Evolutionary conservation across 2,329 filamentous ascomycete species (phyloP).

Genomic region (Fusarium incarnatum): DNA sequence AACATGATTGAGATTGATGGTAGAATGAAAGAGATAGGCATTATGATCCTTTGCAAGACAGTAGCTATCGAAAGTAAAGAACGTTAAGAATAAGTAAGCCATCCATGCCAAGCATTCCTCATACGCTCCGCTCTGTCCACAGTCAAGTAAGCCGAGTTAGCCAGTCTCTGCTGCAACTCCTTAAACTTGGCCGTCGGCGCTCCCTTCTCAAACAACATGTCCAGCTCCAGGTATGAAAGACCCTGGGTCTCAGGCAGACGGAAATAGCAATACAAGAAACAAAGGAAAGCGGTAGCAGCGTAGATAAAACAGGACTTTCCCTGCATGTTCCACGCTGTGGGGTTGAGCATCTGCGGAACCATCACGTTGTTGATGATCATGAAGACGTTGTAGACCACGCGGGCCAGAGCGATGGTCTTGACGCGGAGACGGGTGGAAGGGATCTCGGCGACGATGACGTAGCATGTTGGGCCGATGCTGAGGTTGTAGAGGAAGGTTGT

Average conservation of each 20-base stretch:
- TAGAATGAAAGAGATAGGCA: neutral
- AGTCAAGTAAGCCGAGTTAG: constrained; percentile 36
- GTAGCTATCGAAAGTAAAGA: neutral
- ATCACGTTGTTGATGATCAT: constrained; percentile 43
- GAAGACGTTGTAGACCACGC: constrained; percentile 41
- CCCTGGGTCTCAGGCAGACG: constrained; percentile 44
- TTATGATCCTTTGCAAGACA: rapidly evolving
- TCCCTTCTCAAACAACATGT: constrained; percentile 45
- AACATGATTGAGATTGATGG: rapidly evolving
- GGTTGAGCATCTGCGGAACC: constrained; percentile 44
- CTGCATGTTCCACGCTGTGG: constrained; percentile 40
- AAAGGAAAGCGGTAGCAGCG: constrained; percentile 31
- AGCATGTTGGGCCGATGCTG: constrained; percentile 39
- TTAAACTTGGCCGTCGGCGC: constrained; percentile 49
- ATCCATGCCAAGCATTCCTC: constrained; percentile 44
- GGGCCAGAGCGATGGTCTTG: constrained; percentile 54
- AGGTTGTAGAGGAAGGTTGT: constrained; percentile 55
- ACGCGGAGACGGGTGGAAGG: constrained; percentile 54
- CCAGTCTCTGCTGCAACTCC: constrained; percentile 29
- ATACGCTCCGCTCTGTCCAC: constrained; percentile 30
- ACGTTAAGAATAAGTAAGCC: constrained; percentile 39
- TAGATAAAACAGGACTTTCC: constrained; percentile 45
- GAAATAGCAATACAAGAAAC: constrained; percentile 44
- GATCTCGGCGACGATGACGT: constrained; percentile 55
- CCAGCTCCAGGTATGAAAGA: constrained; percentile 44